Evolutionary conservation across 164 flowering plant genomes (phyloP).

Genomic region (Saururus chinensis): DNA sequence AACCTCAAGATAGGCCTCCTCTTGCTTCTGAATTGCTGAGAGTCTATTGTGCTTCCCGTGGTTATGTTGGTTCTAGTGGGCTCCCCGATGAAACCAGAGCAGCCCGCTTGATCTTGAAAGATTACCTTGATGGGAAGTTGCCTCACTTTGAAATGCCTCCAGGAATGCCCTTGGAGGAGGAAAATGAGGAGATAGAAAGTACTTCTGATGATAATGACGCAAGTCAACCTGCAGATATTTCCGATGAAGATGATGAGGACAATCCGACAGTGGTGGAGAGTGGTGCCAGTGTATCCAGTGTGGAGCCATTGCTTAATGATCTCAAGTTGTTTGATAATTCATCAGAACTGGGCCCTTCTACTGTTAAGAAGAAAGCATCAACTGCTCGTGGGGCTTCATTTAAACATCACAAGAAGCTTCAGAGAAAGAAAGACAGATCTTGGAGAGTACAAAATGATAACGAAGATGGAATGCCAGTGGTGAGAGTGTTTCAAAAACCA

Average conservation of each 20-base stretch:
- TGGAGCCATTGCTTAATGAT: slow-evolving; percentile 50
- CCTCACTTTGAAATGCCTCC: slow-evolving; percentile 80
- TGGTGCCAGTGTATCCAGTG: slow-evolving; percentile 4
- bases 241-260: slow-evolving; percentile 32
- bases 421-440: slow-evolving; percentile 69
- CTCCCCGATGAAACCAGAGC: slow-evolving; percentile 91
- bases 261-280: not conserved
- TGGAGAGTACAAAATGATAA: slow-evolving; percentile 71
- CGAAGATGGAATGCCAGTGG: slow-evolving; percentile 77
- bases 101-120: slow-evolving; percentile 75
- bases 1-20: slow-evolving; percentile 72
- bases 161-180: slow-evolving; percentile 19
- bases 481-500: slow-evolving; percentile 35
- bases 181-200: slow-evolving; percentile 7
- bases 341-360: slow-evolving; percentile 3
- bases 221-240: slow-evolving; percentile 8
- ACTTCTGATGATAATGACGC: slow-evolving; percentile 8
- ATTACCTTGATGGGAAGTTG: slow-evolving; percentile 82
- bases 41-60: slow-evolving; percentile 81
- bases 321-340: slow-evolving; percentile 53
- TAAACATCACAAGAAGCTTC: slow-evolving; percentile 81
- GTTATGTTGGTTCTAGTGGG: slow-evolving; percentile 80
- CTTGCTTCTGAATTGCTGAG: slow-evolving; percentile 64
- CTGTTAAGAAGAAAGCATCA: slow-evolving; percentile 24
- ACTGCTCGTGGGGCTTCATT: slow-evolving; percentile 24